Evolutionary conservation across 2,329 filamentous ascomycete genomes (phyloP).

Genomic region (Penicillium expansum): DNA sequence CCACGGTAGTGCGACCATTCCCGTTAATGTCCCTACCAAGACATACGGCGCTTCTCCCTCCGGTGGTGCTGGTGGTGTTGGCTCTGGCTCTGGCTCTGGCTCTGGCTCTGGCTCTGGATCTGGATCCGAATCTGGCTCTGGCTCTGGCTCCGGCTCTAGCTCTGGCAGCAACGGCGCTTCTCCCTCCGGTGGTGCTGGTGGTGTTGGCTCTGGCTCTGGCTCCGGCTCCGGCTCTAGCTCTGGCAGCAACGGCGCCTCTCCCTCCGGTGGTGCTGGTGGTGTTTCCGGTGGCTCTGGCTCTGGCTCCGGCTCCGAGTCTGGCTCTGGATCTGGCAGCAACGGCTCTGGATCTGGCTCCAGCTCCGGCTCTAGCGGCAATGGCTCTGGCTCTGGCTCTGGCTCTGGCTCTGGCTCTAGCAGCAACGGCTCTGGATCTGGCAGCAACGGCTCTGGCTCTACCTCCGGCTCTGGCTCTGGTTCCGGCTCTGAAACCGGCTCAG

Average conservation of each 20-base stretch:
- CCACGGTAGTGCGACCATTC: constrained; percentile 3
- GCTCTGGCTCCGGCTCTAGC: constrained; percentile 1
- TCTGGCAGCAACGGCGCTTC: neutral
- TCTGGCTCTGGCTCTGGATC: neutral
- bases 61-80: neutral
- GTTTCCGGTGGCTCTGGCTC: neutral
- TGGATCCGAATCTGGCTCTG: neutral
- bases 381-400: neutral
- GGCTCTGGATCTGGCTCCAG: neutral
- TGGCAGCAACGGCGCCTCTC: neutral
- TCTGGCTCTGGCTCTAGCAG: no score
- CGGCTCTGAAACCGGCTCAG: no score
- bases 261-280: neutral
- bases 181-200: neutral
- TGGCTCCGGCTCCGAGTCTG: neutral
- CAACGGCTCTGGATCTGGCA: neutral
- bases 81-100: neutral
- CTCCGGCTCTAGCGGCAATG: neutral
- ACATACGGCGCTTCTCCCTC: neutral
- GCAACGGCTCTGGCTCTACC: neutral
- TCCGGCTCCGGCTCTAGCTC: neutral
- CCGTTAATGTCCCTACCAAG: constrained; percentile 2
- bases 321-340: neutral
- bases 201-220: neutral
- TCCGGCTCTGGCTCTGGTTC: neutral